Evolutionary conservation across 306 rosid species (phyloP).

Genomic region (Cucurbita ficifolia): DNA sequence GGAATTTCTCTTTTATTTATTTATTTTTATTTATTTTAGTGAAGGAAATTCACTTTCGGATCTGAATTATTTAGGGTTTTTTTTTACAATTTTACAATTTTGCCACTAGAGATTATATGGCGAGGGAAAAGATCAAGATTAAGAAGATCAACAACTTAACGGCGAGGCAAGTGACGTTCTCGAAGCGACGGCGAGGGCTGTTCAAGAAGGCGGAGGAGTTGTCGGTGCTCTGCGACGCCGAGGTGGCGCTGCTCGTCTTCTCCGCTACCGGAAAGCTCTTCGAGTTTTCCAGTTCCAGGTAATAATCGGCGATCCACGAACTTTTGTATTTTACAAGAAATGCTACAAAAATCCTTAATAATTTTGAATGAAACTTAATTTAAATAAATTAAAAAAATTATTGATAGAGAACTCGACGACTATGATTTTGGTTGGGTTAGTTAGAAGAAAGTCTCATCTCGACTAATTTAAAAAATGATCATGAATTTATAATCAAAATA

Average conservation of each 20-base stretch:
- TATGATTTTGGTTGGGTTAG: no score
- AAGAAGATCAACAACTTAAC: slow-evolving; percentile 29
- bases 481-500: no score
- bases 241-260: slow-evolving; percentile 23
- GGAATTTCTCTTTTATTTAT: no score
- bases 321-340: no score
- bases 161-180: slow-evolving; percentile 32
- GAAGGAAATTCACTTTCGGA: background rate
- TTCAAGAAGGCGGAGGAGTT: slow-evolving; percentile 34
- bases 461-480: no score
- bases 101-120: slow-evolving; percentile 3
- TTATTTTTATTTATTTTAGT: background rate
- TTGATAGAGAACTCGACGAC: no score
- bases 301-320: background rate
- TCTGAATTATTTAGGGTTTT: background rate
- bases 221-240: slow-evolving; percentile 32
- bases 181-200: slow-evolving; percentile 33
- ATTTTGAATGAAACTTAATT: no score
- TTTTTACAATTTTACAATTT: background rate
- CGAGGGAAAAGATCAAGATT: slow-evolving; percentile 23
- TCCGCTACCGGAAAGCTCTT: slow-evolving; percentile 31
- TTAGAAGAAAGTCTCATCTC: no score
- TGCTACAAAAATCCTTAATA: no score
- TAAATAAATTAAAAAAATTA: no score
- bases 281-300: slow-evolving; percentile 23